A percentile compares a stretch with the other conserved stretches of the same genome.
These are phyloP conservation scores for Pseudopediastrum boryanum DNA, from an alignment of 139 green algal genomes.

Conservation along the genomic window DNA sequence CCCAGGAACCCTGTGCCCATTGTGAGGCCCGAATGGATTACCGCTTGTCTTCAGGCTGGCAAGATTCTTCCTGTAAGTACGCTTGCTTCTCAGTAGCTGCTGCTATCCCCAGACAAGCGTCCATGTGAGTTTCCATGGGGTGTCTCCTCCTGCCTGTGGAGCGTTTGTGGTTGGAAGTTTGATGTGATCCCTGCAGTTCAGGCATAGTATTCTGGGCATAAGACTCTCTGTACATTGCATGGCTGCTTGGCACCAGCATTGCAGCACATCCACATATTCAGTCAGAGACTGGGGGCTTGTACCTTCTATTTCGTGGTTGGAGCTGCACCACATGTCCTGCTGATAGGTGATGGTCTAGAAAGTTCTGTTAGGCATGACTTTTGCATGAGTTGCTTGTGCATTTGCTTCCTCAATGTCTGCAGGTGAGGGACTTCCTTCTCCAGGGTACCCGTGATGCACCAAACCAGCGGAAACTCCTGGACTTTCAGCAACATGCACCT, in stretches of 20 bases:
- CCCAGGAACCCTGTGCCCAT: constrained; percentile 69
- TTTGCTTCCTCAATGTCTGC: neutral
- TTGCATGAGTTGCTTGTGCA: too few species aligned
- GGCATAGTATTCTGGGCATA: neutral
- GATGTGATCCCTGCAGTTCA: neutral
- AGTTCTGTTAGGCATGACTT: neutral
- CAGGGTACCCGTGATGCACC: constrained; percentile 29
- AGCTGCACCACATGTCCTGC: neutral
- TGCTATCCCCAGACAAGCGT: neutral
- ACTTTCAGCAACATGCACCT: constrained; percentile 28
- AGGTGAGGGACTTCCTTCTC: constrained; percentile 38
- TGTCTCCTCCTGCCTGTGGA: neutral
- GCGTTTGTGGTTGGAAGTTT: neutral
- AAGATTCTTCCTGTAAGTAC: constrained; percentile 65
- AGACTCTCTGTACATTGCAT: neutral
- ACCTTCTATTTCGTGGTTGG: neutral
- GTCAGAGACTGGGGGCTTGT: neutral
- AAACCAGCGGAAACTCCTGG: constrained; percentile 33
- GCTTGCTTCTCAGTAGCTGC: neutral
- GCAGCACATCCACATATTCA: neutral
- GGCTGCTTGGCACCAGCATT: neutral
- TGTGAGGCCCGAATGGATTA: constrained; percentile 83
- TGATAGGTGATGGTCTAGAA: neutral
- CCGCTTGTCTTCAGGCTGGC: constrained; percentile 67
- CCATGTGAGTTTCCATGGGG: neutral